Base-by-base conservation (phyloP, 2,329 filamentous ascomycete genomes). In the Fusarium sacchari region DNA sequence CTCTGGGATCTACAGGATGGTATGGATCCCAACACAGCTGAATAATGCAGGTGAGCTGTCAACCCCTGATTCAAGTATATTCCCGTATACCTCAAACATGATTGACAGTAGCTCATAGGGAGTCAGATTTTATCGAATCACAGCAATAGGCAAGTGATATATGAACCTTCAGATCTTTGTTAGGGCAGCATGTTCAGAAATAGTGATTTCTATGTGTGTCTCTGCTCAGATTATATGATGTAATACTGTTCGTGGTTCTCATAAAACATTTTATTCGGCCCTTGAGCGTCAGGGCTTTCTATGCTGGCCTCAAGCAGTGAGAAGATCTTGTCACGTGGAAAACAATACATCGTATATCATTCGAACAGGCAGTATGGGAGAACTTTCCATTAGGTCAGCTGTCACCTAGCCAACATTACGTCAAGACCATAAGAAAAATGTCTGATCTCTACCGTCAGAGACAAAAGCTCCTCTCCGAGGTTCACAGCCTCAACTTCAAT, bases 131-230 rank as follows among this genome's bases (percentile, higher is more conserved):
- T 6, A 5, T 7, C 20, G 12, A 26, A 26, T 14, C 46, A n/a
- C 5, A n/a, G 5, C 7, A 11, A 18, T 20, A 44, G 24, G 15
- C 8, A 1, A 4, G 17, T 18, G 12, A 18, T 11, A 11, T 14
- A 20, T 7, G 12, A 11, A 4, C 6, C 6, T 14, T 24, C 5
- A 3, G 17, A 6, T 34, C 30, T n/a, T 50, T 10, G 4, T 13
- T 5, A 15, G 17, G 8, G 20, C 6, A 50, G 4, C 4, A 24
- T 24, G n/a, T 1, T 34, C 4, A 20, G 12, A 24, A 32, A 7
- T 3, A 4, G 1, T 34, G 0, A 24, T 2, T 50, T 3, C 7
- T 34, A 24, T 7, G 4, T 6, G 1, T 7, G 6, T 14, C 18
- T 6, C 6, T 34, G 7, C 30, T 24, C 12, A 18, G 22, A 24